These are phyloP conservation scores for Cucurbita pepo DNA, from an alignment of 306 rosid species.

Conservation along the genomic window DNA sequence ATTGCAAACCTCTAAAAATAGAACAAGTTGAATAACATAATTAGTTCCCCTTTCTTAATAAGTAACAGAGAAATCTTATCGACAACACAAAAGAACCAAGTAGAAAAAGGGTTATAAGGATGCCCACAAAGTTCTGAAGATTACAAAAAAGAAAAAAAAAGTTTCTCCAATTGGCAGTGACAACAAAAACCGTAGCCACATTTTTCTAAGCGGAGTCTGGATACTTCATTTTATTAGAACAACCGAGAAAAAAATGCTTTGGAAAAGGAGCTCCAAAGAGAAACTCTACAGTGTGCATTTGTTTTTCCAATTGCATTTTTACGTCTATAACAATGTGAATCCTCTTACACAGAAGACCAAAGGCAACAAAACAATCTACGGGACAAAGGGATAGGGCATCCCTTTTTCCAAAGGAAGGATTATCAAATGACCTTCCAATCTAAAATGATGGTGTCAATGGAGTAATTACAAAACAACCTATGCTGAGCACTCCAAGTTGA, in stretches of 20 bases:
- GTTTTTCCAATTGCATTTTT: not conserved
- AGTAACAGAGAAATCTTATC: not conserved
- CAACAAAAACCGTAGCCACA: not conserved
- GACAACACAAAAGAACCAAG: not conserved
- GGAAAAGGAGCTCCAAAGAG: not conserved
- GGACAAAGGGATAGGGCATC: no score
- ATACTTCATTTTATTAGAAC: no score
- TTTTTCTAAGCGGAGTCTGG: no score
- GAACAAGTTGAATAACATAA: not conserved
- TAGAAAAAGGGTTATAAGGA: not conserved
- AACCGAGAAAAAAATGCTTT: not conserved
- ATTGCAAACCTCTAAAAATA: constrained; percentile 47
- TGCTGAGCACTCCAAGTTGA: no score
- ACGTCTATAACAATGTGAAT: not conserved
- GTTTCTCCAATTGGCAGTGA: not conserved
- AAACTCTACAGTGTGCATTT: not conserved
- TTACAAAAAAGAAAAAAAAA: not conserved
- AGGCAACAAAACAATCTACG: no score
- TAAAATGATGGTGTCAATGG: no score
- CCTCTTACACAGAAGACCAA: no score
- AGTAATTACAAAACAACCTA: no score
- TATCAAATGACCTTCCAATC: no score
- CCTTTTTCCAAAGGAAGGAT: no score
- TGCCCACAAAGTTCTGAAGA: not conserved
- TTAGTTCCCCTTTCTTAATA: not conserved